Conservation (phyloP, 495 filamentous ascomycete species). For the Neurospora sp. region DNA sequence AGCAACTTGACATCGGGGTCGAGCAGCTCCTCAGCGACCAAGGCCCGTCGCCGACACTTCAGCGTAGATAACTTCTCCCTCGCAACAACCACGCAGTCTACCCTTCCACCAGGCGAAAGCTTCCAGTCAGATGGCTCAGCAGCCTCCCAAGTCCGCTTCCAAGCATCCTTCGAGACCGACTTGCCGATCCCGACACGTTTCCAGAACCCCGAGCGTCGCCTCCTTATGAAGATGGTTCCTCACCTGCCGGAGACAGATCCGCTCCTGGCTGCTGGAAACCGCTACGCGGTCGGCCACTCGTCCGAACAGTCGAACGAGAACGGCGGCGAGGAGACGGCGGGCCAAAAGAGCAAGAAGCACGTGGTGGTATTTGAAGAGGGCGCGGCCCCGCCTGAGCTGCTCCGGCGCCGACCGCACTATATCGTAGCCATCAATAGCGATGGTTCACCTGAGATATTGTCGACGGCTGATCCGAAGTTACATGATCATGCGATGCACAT, state of each 20-base stretch:
- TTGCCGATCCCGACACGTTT: background rate
- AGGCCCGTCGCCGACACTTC: conserved; percentile 17
- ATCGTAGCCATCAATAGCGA: conserved; percentile 21
- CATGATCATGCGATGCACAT: conserved; percentile 16
- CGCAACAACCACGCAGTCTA: conserved; percentile 7
- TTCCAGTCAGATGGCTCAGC: background rate
- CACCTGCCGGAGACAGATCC: conserved; percentile 20
- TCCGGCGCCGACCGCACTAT: conserved; percentile 15
- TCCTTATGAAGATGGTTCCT: conserved; percentile 20
- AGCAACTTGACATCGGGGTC: background rate
- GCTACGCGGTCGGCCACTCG: conserved; percentile 16
- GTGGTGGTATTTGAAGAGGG: conserved; percentile 23
- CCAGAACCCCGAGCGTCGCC: conserved; percentile 7
- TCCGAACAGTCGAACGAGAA: conserved; percentile 2
- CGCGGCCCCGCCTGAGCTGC: conserved; percentile 14
- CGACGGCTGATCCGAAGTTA: conserved; percentile 5
- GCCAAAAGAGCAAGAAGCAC: conserved; percentile 9
- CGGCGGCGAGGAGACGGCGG: background rate
- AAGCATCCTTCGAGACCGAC: background rate
- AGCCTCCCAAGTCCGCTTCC: background rate
- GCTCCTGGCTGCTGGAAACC: conserved; percentile 18
- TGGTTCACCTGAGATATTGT: conserved; percentile 8
- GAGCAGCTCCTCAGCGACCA: background rate
- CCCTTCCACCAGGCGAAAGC: background rate
- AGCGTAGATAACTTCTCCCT: conserved; percentile 21